Percentiles rank a stretch among this genome's conserved stretches.
Evolutionary conservation across 805 yeast genomes (phyloP).

Genomic region (Tetrapisispora nanseiensis): DNA sequence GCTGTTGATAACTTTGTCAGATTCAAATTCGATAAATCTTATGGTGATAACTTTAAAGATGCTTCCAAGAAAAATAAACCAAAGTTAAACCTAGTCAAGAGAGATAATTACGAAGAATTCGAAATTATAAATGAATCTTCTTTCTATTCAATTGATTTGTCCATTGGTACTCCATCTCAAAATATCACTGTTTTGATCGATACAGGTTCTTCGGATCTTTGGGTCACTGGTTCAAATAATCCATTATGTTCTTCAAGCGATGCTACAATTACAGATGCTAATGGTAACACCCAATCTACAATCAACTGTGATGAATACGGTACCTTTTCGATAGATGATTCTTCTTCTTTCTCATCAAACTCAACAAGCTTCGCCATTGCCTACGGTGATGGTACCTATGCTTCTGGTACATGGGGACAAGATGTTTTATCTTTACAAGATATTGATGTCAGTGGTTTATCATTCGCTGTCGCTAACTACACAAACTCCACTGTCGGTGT

Average conservation of each 20-base stretch:
- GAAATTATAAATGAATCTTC: constrained; percentile 32
- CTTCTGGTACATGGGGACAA: constrained; percentile 45
- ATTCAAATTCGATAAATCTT: constrained; percentile 17
- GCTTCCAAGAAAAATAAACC: constrained; percentile 4
- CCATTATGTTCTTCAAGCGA: constrained; percentile 32
- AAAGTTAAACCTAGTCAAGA: constrained; percentile 10
- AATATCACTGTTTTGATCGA: constrained; percentile 51
- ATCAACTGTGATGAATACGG: constrained; percentile 32
- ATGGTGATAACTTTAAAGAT: constrained; percentile 13
- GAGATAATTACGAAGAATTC: constrained; percentile 29
- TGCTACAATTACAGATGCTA: neutral
- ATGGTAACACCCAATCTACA: neutral
- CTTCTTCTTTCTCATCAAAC: constrained; percentile 21
- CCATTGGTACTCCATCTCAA: constrained; percentile 51
- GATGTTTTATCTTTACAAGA: constrained; percentile 39
- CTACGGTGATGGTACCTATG: constrained; percentile 44
- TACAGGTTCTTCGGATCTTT: constrained; percentile 68
- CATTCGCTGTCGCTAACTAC: constrained; percentile 27
- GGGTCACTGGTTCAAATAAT: constrained; percentile 39
- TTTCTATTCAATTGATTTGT: constrained; percentile 38
- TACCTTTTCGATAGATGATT: constrained; percentile 16
- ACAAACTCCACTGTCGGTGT: constrained; percentile 36
- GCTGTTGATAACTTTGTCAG: constrained; percentile 6
- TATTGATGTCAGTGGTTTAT: constrained; percentile 24
- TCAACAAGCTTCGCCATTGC: constrained; percentile 33